A percentile compares a stretch with the other conserved stretches of the same genome.
Evolutionary conservation across 2,329 filamentous ascomycete genomes (phyloP).

Genomic region (Aspergillus unguis): DNA sequence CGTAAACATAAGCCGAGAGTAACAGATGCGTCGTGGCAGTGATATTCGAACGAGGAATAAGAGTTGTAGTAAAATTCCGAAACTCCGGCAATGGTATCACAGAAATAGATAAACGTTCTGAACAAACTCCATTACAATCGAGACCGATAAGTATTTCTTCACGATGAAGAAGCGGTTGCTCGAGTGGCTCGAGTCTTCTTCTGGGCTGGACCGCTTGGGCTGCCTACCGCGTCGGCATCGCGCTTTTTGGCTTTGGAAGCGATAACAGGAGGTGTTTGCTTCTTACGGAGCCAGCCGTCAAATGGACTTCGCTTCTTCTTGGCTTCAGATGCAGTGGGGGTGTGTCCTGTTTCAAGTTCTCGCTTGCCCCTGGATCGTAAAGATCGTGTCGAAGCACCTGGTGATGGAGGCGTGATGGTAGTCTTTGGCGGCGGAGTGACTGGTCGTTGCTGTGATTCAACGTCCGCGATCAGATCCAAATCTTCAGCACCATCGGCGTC

Average conservation of each 20-base stretch:
- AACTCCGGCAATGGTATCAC: conserved; percentile 13
- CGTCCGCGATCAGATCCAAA: conserved; percentile 16
- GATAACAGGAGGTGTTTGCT: conserved; percentile 27
- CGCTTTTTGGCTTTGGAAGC: conserved; percentile 35
- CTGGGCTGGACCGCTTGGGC: conserved; percentile 23
- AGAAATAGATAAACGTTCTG: conserved; percentile 7
- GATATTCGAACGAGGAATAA: conserved; percentile 7
- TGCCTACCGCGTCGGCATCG: conserved; percentile 29
- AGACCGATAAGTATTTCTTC: neutral
- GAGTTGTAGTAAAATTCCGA: neutral
- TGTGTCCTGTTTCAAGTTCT: conserved; percentile 21
- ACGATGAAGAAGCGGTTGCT: conserved; percentile 14
- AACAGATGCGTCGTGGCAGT: conserved; percentile 11
- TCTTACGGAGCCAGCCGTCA: conserved; percentile 40
- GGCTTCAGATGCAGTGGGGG: conserved; percentile 23
- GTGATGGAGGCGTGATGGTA: conserved; percentile 28
- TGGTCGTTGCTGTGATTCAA: conserved; percentile 18
- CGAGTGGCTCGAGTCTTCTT: conserved; percentile 32
- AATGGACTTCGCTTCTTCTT: conserved; percentile 41
- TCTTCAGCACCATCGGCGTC: conserved; percentile 17
- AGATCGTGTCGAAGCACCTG: conserved; percentile 30
- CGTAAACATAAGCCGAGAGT: conserved; percentile 5
- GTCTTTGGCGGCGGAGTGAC: conserved; percentile 24
- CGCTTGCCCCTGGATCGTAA: conserved; percentile 33
- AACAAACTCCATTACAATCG: neutral